Evolutionary conservation across 306 rosid genomes (phyloP).

Genomic region (Begonia masoniana): DNA sequence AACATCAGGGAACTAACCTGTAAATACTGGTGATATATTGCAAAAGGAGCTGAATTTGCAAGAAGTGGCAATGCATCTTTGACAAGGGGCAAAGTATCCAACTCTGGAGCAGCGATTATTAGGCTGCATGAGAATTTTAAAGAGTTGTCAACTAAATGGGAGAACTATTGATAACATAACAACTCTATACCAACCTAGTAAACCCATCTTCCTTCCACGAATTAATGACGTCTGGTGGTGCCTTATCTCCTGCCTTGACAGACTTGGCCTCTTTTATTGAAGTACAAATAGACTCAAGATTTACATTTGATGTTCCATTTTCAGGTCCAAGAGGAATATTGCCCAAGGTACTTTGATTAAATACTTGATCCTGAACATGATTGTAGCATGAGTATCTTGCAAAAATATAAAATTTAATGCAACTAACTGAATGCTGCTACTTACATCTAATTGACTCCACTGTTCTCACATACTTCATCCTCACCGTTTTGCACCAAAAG

Average conservation of each 20-base stretch:
- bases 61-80: slow-evolving; percentile 60
- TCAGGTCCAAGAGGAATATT: slow-evolving; percentile 26
- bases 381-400: slow-evolving; percentile 4
- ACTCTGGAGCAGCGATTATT: slow-evolving; percentile 77
- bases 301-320: slow-evolving; percentile 24
- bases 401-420: neutral
- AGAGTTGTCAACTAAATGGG: slow-evolving; percentile 1
- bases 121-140: slow-evolving; percentile 31
- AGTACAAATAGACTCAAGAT: slow-evolving; percentile 21
- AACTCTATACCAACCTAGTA: slow-evolving; percentile 41
- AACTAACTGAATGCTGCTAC: slow-evolving; percentile 6
- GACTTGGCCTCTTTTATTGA: slow-evolving; percentile 35
- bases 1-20: slow-evolving; percentile 37
- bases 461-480: slow-evolving; percentile 19
- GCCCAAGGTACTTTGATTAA: slow-evolving; percentile 23
- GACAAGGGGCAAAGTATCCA: slow-evolving; percentile 57
- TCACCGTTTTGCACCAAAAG: slow-evolving; percentile 19
- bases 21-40: slow-evolving; percentile 84
- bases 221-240: slow-evolving; percentile 40
- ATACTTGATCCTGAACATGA: slow-evolving; percentile 34
- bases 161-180: neutral
- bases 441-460: slow-evolving; percentile 42
- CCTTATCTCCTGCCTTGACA: slow-evolving; percentile 67
- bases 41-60: slow-evolving; percentile 89
- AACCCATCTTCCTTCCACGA: slow-evolving; percentile 87